These are phyloP conservation scores for Sclerotinia nivalis DNA, from an alignment of 2,329 filamentous ascomycete species.

Conservation along the genomic window DNA sequence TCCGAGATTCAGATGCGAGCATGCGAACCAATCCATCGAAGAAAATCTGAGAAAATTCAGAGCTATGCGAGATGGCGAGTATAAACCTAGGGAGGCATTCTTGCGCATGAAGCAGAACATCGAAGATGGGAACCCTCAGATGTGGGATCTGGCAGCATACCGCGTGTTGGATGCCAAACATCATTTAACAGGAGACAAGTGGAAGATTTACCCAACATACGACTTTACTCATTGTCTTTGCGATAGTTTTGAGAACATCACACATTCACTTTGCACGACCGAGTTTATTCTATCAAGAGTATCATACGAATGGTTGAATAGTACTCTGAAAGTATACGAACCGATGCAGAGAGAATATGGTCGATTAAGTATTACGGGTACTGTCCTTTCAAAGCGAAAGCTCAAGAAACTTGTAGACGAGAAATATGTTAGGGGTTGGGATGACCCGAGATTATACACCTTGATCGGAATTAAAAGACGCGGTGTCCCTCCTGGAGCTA, in stretches of 20 bases:
- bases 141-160: conserved; percentile 96
- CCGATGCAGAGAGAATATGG: conserved; percentile 92
- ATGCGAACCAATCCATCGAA: conserved; percentile 73
- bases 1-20: conserved; percentile 75
- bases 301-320: conserved; percentile 89
- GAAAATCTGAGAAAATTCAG: conserved; percentile 81
- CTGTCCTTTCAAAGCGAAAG: conserved; percentile 83
- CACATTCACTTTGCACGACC: conserved; percentile 88
- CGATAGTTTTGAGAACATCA: conserved; percentile 89
- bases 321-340: conserved; percentile 77
- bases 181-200: conserved; percentile 76
- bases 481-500: conserved; percentile 83
- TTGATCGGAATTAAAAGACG: conserved; percentile 80
- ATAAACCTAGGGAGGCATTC: conserved; percentile 79
- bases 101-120: conserved; percentile 93
- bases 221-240: conserved; percentile 90
- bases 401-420: conserved; percentile 77
- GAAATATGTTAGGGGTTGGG: conserved; percentile 81
- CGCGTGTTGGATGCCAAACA: conserved; percentile 76
- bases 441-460: conserved; percentile 88
- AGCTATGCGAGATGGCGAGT: conserved; percentile 89
- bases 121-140: conserved; percentile 81
- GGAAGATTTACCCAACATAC: conserved; percentile 94
- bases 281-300: conserved; percentile 84
- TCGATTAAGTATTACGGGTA: conserved; percentile 77